Percentiles rank a stretch among this genome's conserved stretches.
Evolutionary conservation across 2,329 filamentous ascomycete species (phyloP).

Genomic region (Endocalyx cinctus): DNA sequence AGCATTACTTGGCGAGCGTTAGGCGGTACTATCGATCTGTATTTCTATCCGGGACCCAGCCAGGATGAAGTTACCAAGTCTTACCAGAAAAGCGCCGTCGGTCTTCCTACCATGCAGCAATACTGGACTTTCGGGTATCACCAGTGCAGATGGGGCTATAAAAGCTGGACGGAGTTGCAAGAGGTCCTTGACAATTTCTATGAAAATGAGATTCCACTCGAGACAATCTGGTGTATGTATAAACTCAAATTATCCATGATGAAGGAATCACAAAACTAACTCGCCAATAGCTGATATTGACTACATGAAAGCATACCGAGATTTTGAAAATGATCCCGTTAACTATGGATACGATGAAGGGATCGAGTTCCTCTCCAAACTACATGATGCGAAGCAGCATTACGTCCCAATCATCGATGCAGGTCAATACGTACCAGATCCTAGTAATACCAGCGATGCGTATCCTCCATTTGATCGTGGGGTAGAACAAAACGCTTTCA

Average conservation of each 20-base stretch:
- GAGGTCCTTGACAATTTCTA: slow-evolving; percentile 65
- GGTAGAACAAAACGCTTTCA: slow-evolving; percentile 45
- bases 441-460: slow-evolving; percentile 60
- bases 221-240: slow-evolving; percentile 61
- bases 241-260: not conserved
- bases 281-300: slow-evolving; percentile 58
- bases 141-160: slow-evolving; percentile 80
- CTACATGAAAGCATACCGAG: slow-evolving; percentile 59
- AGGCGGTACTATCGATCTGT: slow-evolving; percentile 74
- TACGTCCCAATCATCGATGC: slow-evolving; percentile 73
- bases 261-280: slow-evolving; percentile 25
- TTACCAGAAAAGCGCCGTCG: slow-evolving; percentile 63
- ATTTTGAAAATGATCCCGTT: slow-evolving; percentile 58
- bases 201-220: slow-evolving; percentile 60
- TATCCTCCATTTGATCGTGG: slow-evolving; percentile 61
- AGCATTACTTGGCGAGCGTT: slow-evolving; percentile 70
- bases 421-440: slow-evolving; percentile 65
- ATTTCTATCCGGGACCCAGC: slow-evolving; percentile 71
- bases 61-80: slow-evolving; percentile 64
- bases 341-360: slow-evolving; percentile 56
- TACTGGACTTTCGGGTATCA: slow-evolving; percentile 81
- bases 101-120: slow-evolving; percentile 72
- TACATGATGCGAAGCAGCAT: slow-evolving; percentile 63
- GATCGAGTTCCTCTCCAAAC: slow-evolving; percentile 52
- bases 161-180: slow-evolving; percentile 64